Base-by-base conservation (phyloP, 1,284 basidiomycete genomes). In the Austropuccinia psidii region DNA sequence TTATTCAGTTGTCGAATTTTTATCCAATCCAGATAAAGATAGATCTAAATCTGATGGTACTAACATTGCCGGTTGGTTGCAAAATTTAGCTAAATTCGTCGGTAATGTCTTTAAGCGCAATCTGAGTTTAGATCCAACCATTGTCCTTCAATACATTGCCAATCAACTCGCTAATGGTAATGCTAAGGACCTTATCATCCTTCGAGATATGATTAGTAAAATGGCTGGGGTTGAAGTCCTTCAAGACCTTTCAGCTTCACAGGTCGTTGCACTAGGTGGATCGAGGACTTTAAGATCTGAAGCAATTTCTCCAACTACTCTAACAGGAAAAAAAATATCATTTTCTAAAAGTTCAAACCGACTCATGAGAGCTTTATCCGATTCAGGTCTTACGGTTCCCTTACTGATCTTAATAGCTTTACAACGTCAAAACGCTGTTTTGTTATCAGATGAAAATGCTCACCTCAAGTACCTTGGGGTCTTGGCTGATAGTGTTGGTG, bases 141-240 rank as follows among this genome's bases (percentile, higher is more conserved):
- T 91, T 0, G 84, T 98, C 58, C 82, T 99, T 74, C 89, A 89
- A 81, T 98, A 96, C 78, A 86, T 98, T 76, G 89, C 90, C 55
- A 92, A 97, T 80, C 93, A 95, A 79, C 84, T 98, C 54, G 86
- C 89, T 79, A 87, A 87, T 70, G 87, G 87, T 31, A 89, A 93
- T 79, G 87, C 90, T 0, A 90, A 90, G 21, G 96, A 98, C 78
- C 87, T 98, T 55, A 86, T 95, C 39, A 90, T 98, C 41, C 84
- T 99, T 27, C 87, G 90, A 54, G 93, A 97, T 79, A 83, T 99
- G 66, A 90, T 98, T 73, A 90, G 88, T 84, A 91, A 93, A 80
- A 97, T 98, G 92, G 89, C 91, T 4, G 93, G 91, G 4, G 91
- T 97, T 76, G 90, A 97, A 78, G 90, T 91, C 11, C 83, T 97